Evolutionary conservation across 179 eudicot genomes (phyloP).

Genomic region (Beta macrorhiza): DNA sequence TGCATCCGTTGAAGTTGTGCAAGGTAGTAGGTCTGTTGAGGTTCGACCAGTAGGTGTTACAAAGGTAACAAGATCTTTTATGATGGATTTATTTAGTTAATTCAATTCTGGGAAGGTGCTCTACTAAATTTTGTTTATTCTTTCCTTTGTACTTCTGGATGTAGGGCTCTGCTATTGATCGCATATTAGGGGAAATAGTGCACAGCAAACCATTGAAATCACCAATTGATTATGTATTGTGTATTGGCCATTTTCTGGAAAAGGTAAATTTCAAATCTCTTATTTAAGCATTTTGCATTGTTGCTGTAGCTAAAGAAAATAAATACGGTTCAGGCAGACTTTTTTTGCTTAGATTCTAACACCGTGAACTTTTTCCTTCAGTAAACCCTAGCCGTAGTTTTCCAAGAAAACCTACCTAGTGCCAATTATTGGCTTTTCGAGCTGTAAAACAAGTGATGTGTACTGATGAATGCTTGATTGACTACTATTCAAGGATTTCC

Average conservation of each 20-base stretch:
- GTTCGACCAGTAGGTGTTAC: conserved; percentile 90
- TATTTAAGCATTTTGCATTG: background rate
- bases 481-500: too few species aligned
- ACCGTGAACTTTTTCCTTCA: background rate
- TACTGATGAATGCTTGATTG: background rate
- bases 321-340: background rate
- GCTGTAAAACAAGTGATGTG: background rate
- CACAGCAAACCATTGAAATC: conserved; percentile 63
- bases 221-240: conserved; percentile 88
- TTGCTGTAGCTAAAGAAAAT: background rate
- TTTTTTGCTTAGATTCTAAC: background rate
- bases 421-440: background rate
- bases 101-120: background rate
- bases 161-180: conserved; percentile 92
- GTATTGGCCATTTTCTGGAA: conserved; percentile 80
- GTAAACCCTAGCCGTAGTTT: background rate
- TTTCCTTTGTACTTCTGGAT: conserved; percentile 8
- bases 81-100: background rate
- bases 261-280: conserved; percentile 47
- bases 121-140: background rate
- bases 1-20: conserved; percentile 91
- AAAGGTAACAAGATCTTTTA: conserved; percentile 46
- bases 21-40: conserved; percentile 91
- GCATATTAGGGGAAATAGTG: conserved; percentile 84
- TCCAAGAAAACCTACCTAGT: background rate